These are phyloP conservation scores for Triticum timopheevii DNA, from an alignment of 176 grass and related monocot genomes.

Conservation along the genomic window DNA sequence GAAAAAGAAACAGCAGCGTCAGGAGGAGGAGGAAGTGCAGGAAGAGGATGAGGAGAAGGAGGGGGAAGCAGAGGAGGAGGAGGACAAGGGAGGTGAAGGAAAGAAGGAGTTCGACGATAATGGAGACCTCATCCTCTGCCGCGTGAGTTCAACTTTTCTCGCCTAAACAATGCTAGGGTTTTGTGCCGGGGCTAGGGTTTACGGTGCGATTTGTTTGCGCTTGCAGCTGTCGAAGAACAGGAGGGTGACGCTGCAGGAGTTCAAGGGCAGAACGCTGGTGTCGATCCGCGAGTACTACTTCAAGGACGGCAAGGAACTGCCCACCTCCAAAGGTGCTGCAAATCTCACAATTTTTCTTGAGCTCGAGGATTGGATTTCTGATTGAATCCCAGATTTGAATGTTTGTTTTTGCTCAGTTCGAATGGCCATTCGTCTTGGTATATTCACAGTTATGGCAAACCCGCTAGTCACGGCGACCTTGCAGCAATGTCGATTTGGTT, in stretches of 20 bases:
- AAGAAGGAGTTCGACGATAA: slow-evolving; percentile 66
- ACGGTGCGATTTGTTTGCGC: slow-evolving; percentile 18
- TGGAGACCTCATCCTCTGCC: slow-evolving; percentile 82
- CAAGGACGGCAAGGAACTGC: slow-evolving; percentile 89
- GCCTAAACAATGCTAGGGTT: background rate
- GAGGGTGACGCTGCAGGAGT: slow-evolving; percentile 82
- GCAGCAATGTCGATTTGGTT: slow-evolving; percentile 11
- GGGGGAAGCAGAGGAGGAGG: slow-evolving; percentile 31
- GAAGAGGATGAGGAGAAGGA: slow-evolving; percentile 12
- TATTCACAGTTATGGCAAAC: background rate
- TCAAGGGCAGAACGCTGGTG: slow-evolving; percentile 67
- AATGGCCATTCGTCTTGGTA: background rate
- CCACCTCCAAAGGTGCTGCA: slow-evolving; percentile 65
- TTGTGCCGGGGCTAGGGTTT: slow-evolving; percentile 26
- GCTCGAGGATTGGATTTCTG: background rate
- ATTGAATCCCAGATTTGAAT: background rate
- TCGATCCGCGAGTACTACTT: slow-evolving; percentile 78
- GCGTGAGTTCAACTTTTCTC: slow-evolving; percentile 45
- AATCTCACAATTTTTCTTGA: slow-evolving; percentile 3
- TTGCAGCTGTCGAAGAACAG: slow-evolving; percentile 75
- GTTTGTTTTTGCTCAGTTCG: background rate
- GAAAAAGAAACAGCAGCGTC: slow-evolving; percentile 15
- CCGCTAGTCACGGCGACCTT: background rate
- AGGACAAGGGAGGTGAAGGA: background rate
- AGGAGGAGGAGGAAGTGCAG: background rate